These are phyloP conservation scores for Asterochloris sp. DNA, from an alignment of 139 green algal species.

Conservation along the genomic window DNA sequence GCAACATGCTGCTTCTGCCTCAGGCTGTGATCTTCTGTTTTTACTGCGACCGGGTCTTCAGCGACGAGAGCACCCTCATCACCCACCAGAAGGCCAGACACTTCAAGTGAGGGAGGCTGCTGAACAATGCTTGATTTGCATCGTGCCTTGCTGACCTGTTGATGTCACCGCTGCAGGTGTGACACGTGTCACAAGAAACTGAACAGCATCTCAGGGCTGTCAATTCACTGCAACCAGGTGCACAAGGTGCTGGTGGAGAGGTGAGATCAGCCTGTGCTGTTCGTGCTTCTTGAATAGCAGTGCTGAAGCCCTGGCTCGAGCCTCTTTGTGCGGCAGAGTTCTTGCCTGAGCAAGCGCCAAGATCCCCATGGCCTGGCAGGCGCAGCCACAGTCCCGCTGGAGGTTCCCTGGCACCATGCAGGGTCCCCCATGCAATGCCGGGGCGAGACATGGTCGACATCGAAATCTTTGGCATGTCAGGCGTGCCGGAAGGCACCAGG, in stretches of 20 bases:
- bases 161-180: neutral
- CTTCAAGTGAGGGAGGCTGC: constrained; percentile 60
- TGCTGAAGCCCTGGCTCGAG: neutral
- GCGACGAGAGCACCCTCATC: constrained; percentile 83
- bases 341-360: neutral
- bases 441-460: constrained; percentile 72
- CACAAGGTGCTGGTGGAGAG: constrained; percentile 74
- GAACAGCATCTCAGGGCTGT: constrained; percentile 70
- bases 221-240: constrained; percentile 84
- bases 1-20: constrained; percentile 55
- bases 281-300: neutral
- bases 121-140: neutral
- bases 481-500: constrained; percentile 57
- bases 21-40: constrained; percentile 72
- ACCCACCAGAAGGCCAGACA: constrained; percentile 89
- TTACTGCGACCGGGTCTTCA: constrained; percentile 86
- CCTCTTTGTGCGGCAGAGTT: neutral
- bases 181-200: constrained; percentile 74
- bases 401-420: constrained; percentile 6
- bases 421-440: constrained; percentile 67
- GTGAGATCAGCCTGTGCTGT: constrained; percentile 34
- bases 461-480: constrained; percentile 93
- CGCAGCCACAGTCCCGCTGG: neutral
- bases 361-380: neutral
- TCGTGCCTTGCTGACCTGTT: neutral